Evolutionary conservation across 106 monocot genomes (phyloP).

Genomic region (Apostasia ramifera): DNA sequence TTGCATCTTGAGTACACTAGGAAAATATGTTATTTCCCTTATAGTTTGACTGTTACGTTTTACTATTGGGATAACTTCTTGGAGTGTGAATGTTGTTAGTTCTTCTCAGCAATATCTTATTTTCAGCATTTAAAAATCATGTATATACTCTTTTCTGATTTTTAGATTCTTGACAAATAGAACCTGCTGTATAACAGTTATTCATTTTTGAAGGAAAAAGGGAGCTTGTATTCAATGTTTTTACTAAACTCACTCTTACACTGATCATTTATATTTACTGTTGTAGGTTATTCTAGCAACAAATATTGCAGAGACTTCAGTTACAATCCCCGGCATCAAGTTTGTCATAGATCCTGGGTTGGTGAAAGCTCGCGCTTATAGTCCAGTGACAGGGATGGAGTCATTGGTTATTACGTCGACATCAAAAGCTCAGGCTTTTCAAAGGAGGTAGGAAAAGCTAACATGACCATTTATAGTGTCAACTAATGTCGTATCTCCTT

Average conservation of each 20-base stretch:
- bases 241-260: no score
- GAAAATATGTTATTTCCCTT: no score
- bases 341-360: slow-evolving; percentile 94
- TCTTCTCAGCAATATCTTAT: no score
- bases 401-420: slow-evolving; percentile 74
- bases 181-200: no score
- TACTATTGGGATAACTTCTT: no score
- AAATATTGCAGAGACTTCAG: slow-evolving; percentile 98
- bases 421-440: slow-evolving; percentile 96
- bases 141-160: no score
- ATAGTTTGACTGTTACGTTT: no score
- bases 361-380: slow-evolving; percentile 88
- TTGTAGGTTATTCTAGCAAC: slow-evolving; percentile 85
- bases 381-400: slow-evolving; percentile 81
- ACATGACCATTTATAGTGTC: not conserved
- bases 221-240: not conserved
- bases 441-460: slow-evolving; percentile 58
- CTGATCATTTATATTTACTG: not conserved
- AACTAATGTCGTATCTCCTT: not conserved
- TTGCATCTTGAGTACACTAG: no score
- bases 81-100: no score
- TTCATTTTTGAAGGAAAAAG: not conserved
- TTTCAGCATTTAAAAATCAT: no score
- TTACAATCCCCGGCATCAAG: slow-evolving; percentile 96
- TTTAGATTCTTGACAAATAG: no score